Conservation (phyloP, 2,329 filamentous ascomycete genomes). For the Aspergillus thermomutatus region DNA sequence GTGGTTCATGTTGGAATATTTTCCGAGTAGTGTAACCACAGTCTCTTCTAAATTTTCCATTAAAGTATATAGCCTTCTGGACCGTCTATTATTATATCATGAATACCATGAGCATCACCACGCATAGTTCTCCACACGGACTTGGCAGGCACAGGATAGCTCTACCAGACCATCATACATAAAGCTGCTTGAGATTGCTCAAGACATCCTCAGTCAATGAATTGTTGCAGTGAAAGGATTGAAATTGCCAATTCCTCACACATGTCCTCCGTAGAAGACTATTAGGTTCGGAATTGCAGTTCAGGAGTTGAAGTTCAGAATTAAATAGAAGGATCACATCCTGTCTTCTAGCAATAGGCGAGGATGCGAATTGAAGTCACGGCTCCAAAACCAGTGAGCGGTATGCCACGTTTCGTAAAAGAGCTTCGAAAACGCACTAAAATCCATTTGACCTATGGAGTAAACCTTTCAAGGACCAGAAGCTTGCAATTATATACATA, state of each 20-base stretch:
- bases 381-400: no score
- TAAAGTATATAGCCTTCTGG: background rate
- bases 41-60: background rate
- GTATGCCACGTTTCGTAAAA: background rate
- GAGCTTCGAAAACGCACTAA: background rate
- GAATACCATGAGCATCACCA: background rate
- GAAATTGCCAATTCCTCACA: background rate
- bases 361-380: no score
- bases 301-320: background rate
- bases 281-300: background rate
- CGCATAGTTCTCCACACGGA: background rate
- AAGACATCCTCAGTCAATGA: background rate
- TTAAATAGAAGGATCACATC: no score
- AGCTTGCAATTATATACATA: constrained; percentile 35
- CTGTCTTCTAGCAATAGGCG: no score
- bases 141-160: background rate
- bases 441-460: constrained; percentile 9
- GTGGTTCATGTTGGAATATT: background rate
- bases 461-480: constrained; percentile 13
- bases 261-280: background rate
- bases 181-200: background rate
- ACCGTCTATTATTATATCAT: background rate
- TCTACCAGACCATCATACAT: background rate
- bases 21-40: background rate
- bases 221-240: background rate